Conservation (phyloP, 306 rosid species). For the Quercus ilex region DNA sequence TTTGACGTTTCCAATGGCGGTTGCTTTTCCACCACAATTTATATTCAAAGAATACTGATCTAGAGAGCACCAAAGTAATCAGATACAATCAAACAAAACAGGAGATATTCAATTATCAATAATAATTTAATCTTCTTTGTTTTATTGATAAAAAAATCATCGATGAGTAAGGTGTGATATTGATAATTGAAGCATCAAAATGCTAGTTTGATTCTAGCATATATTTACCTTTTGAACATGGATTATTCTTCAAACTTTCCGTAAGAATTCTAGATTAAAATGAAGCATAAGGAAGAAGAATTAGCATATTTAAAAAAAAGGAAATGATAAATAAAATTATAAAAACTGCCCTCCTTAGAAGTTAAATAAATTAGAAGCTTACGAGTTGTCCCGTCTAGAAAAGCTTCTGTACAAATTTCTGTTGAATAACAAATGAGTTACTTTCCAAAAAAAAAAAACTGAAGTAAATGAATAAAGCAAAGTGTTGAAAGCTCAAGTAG, state of each 20-base stretch:
- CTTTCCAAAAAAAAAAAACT: background rate
- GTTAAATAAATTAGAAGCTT: background rate
- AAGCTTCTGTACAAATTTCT: conserved; percentile 32
- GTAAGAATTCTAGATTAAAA: background rate
- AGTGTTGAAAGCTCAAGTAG: background rate
- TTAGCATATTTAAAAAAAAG: background rate
- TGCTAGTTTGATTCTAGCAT: background rate
- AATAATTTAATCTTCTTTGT: background rate
- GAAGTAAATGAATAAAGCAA: background rate
- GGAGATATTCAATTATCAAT: background rate
- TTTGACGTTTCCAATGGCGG: conserved; percentile 32
- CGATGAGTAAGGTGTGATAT: background rate
- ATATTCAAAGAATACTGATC: conserved; percentile 37
- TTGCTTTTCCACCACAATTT: conserved; percentile 58
- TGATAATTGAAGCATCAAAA: background rate
- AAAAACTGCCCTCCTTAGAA: background rate
- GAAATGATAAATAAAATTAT: background rate
- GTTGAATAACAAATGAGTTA: background rate
- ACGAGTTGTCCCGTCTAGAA: conserved; percentile 7
- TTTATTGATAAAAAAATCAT: background rate
- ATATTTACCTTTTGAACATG: conserved; percentile 24
- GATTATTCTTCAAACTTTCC: background rate
- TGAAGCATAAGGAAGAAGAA: background rate
- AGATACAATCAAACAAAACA: background rate
- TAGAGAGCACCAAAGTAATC: background rate